A percentile compares a stretch with the other conserved stretches of the same genome.
These are phyloP conservation scores for Fusarium multiceps DNA, from an alignment of 2,329 filamentous ascomycete species.

Conservation along the genomic window DNA sequence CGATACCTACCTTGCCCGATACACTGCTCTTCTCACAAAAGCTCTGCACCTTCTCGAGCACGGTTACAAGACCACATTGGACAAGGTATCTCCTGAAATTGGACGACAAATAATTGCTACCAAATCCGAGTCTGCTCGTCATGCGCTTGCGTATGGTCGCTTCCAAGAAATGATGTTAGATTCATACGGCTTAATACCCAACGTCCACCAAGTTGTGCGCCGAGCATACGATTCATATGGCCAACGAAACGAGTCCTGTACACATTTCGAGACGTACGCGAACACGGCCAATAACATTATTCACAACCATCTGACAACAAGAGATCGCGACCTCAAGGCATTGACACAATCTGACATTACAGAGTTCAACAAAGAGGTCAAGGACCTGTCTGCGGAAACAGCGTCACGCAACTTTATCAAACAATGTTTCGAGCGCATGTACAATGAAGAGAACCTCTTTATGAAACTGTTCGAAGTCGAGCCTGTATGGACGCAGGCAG, in stretches of 20 bases:
- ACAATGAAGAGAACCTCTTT: constrained; percentile 65
- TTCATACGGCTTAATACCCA: constrained; percentile 66
- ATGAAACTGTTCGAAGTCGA: constrained; percentile 67
- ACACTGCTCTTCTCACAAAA: constrained; percentile 80
- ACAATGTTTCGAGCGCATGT: constrained; percentile 68
- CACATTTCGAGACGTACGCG: constrained; percentile 63
- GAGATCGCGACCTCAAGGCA: constrained; percentile 65
- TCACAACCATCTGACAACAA: constrained; percentile 62
- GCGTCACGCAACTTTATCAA: constrained; percentile 69
- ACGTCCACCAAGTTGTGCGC: constrained; percentile 64
- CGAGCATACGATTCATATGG: constrained; percentile 65
- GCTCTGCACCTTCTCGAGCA: constrained; percentile 71
- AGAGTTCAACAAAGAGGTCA: constrained; percentile 64
- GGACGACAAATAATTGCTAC: constrained; percentile 64
- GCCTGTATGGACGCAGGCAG: constrained; percentile 61
- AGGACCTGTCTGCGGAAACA: constrained; percentile 62
- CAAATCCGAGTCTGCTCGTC: constrained; percentile 68
- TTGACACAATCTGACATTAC: constrained; percentile 66
- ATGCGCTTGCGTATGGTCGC: constrained; percentile 69
- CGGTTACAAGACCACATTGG: constrained; percentile 63
- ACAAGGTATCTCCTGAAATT: constrained; percentile 66
- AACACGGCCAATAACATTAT: constrained; percentile 67
- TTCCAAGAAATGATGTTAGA: constrained; percentile 69
- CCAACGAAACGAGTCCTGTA: constrained; percentile 55
- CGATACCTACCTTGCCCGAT: constrained; percentile 86